Evolutionary conservation across 345 rosid species (phyloP).

Genomic region (Camelina sativa): DNA sequence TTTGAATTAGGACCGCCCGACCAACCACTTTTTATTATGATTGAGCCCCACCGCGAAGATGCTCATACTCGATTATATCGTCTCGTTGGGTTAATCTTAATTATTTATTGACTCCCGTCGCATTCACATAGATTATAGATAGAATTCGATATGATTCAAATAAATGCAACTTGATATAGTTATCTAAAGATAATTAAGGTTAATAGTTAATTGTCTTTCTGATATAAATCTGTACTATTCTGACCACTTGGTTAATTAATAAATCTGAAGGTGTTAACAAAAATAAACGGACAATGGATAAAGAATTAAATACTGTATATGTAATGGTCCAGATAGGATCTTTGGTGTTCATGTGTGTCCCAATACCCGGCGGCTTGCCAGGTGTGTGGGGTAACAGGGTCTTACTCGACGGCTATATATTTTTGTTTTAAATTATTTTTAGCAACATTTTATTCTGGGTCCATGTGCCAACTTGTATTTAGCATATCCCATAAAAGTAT

Average conservation of each 20-base stretch:
- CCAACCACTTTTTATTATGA: background rate
- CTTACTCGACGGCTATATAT: background rate
- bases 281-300: background rate
- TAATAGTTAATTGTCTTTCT: background rate
- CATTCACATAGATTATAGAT: background rate
- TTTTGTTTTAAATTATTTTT: background rate
- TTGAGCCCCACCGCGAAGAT: background rate
- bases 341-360: conserved; percentile 3
- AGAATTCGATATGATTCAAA: background rate
- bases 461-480: background rate
- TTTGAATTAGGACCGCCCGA: conserved; percentile 7
- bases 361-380: conserved; percentile 13
- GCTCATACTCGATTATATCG: conserved; percentile 27
- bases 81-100: background rate
- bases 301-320: background rate
- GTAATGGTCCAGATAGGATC: background rate
- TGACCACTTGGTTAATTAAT: background rate
- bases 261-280: background rate
- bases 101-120: background rate
- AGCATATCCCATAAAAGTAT: background rate
- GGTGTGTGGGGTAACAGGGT: conserved; percentile 2
- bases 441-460: background rate
- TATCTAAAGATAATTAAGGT: background rate
- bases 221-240: background rate
- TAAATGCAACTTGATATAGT: background rate